A percentile compares a stretch with the other conserved stretches of the same genome.
These are phyloP conservation scores for Hondaea fermentalgiana DNA, from an alignment of 108 stramenopile species.

Conservation along the genomic window DNA sequence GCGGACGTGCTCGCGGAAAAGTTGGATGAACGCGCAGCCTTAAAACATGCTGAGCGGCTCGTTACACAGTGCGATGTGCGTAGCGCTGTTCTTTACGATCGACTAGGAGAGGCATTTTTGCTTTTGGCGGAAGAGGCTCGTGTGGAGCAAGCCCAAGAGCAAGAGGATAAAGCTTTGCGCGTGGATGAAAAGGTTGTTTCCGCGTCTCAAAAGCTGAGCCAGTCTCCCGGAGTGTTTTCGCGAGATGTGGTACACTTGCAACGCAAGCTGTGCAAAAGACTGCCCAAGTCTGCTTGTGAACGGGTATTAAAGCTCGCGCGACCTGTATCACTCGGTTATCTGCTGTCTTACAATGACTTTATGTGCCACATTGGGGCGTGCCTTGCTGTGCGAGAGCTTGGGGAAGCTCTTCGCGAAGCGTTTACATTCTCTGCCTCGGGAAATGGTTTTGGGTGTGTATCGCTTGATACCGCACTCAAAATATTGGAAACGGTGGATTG, in stretches of 20 bases:
- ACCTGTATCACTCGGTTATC: background rate
- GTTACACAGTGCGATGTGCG: background rate
- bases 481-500: background rate
- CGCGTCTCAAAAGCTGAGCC: too few species aligned
- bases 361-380: background rate
- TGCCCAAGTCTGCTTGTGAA: background rate
- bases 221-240: background rate
- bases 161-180: too few species aligned
- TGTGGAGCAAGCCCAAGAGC: background rate
- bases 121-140: background rate
- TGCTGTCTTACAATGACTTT: background rate
- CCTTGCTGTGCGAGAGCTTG: background rate
- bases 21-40: background rate
- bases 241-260: background rate
- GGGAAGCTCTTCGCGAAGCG: background rate
- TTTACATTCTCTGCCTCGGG: background rate
- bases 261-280: background rate
- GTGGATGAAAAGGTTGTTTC: background rate
- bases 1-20: background rate
- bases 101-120: background rate
- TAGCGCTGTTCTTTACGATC: background rate
- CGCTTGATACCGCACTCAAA: background rate
- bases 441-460: background rate
- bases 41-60: background rate
- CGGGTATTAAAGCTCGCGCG: too few species aligned